Conservation (phyloP, 345 rosid species). For the Salix caprea region DNA sequence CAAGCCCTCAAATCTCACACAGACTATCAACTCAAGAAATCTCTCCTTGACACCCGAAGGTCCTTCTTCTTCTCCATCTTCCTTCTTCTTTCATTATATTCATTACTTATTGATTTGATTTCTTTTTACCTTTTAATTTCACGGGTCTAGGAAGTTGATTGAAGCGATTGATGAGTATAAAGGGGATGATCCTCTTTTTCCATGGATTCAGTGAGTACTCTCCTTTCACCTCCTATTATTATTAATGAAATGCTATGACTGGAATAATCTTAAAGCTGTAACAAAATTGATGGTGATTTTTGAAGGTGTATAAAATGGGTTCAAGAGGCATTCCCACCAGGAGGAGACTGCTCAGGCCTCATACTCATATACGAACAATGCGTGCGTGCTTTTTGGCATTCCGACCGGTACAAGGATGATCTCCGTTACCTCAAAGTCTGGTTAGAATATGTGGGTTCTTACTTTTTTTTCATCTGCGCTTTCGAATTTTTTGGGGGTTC, state of each 20-base stretch:
- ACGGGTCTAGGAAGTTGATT: constrained; percentile 53
- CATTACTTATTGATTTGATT: background rate
- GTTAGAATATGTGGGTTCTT: constrained; percentile 78
- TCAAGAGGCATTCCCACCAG: constrained; percentile 80
- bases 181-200: constrained; percentile 80
- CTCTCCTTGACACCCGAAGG: constrained; percentile 68
- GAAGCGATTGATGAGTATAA: constrained; percentile 65
- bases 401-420: constrained; percentile 71
- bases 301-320: constrained; percentile 91
- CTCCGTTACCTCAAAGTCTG: constrained; percentile 94
- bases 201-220: constrained; percentile 71
- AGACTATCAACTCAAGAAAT: constrained; percentile 42
- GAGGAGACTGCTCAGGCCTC: constrained; percentile 79
- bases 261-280: background rate
- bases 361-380: constrained; percentile 84
- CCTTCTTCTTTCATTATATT: background rate
- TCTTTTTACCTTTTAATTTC: background rate
- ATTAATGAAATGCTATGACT: too few species aligned
- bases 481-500: background rate
- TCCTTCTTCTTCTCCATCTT: constrained; percentile 6
- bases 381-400: constrained; percentile 84
- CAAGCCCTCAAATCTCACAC: constrained; percentile 66
- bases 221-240: too few species aligned
- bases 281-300: background rate
- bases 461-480: background rate